Percentiles rank a stretch among this genome's conserved stretches.
Conservation (phyloP, 2,329 filamentous ascomycete species). For the Xylaria sp. region DNA sequence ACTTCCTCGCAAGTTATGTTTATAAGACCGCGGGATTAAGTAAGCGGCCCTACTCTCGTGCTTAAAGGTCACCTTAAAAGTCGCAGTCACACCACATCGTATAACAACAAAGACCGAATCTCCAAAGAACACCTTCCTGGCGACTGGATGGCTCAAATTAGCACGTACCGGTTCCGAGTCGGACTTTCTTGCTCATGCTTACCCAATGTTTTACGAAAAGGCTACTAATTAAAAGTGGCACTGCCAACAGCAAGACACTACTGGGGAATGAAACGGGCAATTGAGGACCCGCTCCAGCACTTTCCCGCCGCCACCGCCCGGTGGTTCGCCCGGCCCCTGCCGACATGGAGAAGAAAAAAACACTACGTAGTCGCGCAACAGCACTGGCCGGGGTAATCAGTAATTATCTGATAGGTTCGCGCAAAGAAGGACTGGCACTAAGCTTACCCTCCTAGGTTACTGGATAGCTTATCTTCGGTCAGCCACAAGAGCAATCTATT, state of each 20-base stretch:
- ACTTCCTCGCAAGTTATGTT: not conserved
- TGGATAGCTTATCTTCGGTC: constrained; percentile 19
- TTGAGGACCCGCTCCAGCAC: constrained; percentile 21
- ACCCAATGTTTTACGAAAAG: not conserved
- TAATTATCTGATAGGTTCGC: constrained; percentile 13
- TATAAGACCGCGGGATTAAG: constrained; percentile 5
- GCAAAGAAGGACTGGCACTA: not conserved
- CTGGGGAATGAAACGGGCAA: constrained; percentile 17
- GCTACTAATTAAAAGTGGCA: not conserved
- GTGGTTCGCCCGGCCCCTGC: constrained; percentile 26
- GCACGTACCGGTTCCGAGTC: not conserved
- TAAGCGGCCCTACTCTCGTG: constrained; percentile 17
- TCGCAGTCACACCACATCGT: constrained; percentile 36
- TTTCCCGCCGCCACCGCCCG: constrained; percentile 10
- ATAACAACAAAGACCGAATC: constrained; percentile 40
- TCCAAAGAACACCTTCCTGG: constrained; percentile 15
- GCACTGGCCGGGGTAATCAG: constrained; percentile 12
- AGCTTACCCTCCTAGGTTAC: constrained; percentile 12
- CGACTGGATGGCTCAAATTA: not conserved
- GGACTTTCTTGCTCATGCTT: constrained; percentile 1
- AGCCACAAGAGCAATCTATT: too few relatives aligned
- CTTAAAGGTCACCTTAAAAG: constrained; percentile 33
- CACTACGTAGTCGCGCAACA: not conserved
- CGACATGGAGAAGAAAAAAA: constrained; percentile 7
- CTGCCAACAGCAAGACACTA: constrained; percentile 17